Evolutionary conservation across 2,329 filamentous ascomycete genomes (phyloP), one percentile per base, ranked within the genome.

Genomic region (Pseudocercospora vitis): DNA sequence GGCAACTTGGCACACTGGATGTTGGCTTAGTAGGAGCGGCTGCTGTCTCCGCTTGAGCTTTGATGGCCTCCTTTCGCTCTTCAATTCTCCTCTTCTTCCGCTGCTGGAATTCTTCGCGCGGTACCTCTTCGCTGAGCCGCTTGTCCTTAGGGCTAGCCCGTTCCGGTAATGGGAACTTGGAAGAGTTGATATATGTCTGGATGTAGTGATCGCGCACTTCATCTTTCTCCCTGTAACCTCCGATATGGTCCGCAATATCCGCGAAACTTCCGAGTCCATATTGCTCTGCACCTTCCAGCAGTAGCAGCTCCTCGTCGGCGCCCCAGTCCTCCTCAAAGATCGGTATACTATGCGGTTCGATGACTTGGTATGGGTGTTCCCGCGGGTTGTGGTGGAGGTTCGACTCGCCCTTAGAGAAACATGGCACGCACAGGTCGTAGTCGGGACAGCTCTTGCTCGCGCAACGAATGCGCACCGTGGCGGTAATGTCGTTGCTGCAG

Each of bases 261-360:
- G 91, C 90, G 92, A 94, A 99, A 18, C 92, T 97, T 2, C 94
- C 94, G 46, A 99, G 77, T 0, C 94, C 94, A 69, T 99, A 99
- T 53, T 90, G 95, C 72, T 99, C 94, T 8, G 90, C 91, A 18
- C 94, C 94, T 74, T 99, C 94, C 0, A 99, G 75, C 49, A 99
- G 76, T 4, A 97, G 76, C n/a, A 97, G 74, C 72, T 99, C 94
- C 70, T 99, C 94, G 69, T 99, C 94, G 19, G 94, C 94, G 48
- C 94, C 94, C 94, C 94, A 99, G 68, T 96, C 91, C 53, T 84
- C 82, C 62, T 91, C 87, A 67, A 95, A 99, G 54, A 99, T 97
- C 1, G 94, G 94, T 46, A 99, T 95, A 0, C 92, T 96, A 69
- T 99, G 96, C 67, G 97, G 94, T 71, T 99, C 94, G 61, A 99